Evolutionary conservation across 2,329 filamentous ascomycete genomes (phyloP), one percentile per base, ranked within the genome.

Genomic region (Exophiala lecanii-corni): DNA sequence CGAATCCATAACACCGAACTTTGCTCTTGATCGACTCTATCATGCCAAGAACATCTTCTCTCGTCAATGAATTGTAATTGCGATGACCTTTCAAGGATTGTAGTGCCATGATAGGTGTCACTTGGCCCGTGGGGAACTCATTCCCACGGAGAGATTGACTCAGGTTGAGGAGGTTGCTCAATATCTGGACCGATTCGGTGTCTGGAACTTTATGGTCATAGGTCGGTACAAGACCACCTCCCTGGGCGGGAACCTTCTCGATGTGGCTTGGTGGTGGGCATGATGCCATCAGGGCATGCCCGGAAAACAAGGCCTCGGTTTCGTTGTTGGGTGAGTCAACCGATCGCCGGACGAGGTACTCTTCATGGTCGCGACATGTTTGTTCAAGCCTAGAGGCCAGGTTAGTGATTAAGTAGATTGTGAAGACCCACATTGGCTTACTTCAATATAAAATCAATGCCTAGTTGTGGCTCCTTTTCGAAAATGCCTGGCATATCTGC

Each of bases 41-140:
- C 53, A 96, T 72, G 50, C 71, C 75, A 55, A 76, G 72, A 55
- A 95, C 79, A 58, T 96, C 88, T 28, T 78, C 74, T 39, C 68
- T 64, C 12, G 71, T 78, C 53, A 96, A 67, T 54, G 84, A 79
- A 4, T 62, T 61, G 51, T 89, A 80, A 49, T 83, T 73, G 26
- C 84, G 78, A 63, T 92, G 82, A 34, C 73, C 75, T 50, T 88
- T 70, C 37, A 97, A 75, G 67, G 86, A 84, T 37, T 87, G 84
- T 80, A 92, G 91, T 1, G 89, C 89, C 87, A 94, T 94, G 54
- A 96, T 86, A 0, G 92, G 92, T 13, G 91, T 97, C 57, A 97
- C 86, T 45, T 71, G 68, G 9, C 54, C 52, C 21, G 50, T 52
- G 5, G 51, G 51, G 13, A 57, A 50, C 66, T 94, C 87, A 49